phyloP scores from a whole-genome alignment of 306 rosid species.

The Dalbergia cultrata region DNA sequence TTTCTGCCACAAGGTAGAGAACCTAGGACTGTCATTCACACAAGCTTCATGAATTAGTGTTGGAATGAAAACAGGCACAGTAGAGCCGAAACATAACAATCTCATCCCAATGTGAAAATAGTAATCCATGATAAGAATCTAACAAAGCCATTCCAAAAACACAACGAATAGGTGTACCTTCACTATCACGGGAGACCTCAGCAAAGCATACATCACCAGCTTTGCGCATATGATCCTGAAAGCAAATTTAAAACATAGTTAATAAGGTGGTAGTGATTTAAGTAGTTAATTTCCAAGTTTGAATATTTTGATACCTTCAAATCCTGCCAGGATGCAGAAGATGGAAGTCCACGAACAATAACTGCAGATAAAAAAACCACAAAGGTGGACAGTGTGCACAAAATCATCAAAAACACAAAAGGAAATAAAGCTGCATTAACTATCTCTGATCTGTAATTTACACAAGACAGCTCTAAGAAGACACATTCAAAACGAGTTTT shows the following conservation, averaged over 20 bases:
- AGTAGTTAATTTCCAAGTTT: slow-evolving; percentile 3
- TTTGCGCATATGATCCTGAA: slow-evolving; percentile 99
- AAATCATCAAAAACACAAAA: neutral
- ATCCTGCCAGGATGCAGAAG: slow-evolving; percentile 99
- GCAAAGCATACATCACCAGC: slow-evolving; percentile 99
- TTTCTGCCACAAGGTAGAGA: neutral
- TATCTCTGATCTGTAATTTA: neutral
- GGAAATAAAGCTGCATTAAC: neutral
- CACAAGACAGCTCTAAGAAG: slow-evolving; percentile 14
- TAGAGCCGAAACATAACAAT: neutral
- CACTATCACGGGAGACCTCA: slow-evolving; percentile 96
- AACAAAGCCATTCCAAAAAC: slow-evolving; percentile 5
- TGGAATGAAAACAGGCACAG: neutral
- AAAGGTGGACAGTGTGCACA: neutral
- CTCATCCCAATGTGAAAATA: neutral
- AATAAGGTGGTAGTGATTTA: slow-evolving; percentile 2
- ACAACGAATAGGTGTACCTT: slow-evolving; percentile 61
- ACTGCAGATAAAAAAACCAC: slow-evolving; percentile 57
- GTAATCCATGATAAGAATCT: neutral
- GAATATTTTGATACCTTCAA: slow-evolving; percentile 71
- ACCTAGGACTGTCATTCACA: neutral
- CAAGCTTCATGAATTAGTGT: neutral
- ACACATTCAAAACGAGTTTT: neutral
- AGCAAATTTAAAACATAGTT: slow-evolving; percentile 29
- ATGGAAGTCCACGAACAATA: slow-evolving; percentile 96